Evolutionary conservation across 1,284 basidiomycete genomes (phyloP), one percentile per base, ranked within the genome.

Genomic region (Acaromyces ingoldii): DNA sequence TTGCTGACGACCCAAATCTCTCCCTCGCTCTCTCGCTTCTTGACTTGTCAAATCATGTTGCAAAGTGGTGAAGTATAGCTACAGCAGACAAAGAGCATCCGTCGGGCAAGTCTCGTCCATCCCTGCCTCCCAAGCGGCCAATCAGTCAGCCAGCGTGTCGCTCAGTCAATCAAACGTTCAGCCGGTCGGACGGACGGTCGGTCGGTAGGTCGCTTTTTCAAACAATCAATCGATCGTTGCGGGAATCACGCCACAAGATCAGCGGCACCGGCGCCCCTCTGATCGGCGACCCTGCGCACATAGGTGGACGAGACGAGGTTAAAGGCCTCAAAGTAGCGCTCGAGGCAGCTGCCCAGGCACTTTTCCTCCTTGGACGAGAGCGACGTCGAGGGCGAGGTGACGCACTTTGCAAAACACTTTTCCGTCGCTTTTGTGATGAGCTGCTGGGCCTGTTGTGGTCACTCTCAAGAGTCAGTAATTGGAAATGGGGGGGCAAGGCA

Each of bases 241-340:
- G n/a, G n/a, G n/a, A n/a, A n/a, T n/a, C n/a, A n/a, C n/a, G n/a
- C 39, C 39, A 17, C 13, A 17, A 9, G 11, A 13, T 11, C 42
- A 28, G 25, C 26, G 29, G 58, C 47, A 0, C 63, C 63, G 5
- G 63, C 58, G 17, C 60, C 62, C 17, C 70, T 52, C 55, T 69
- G 63, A 37, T 57, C 60, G 10, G 60, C 52, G 22, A 72, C 60
- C 26, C 65, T 54, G 28, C 60, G 49, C 28, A 70, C 66, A 40
- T 72, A 72, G 21, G 67, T 62, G 26, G 56, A 56, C 25, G 60
- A 63, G 40, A 72, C 65, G 44, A 69, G 57, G 63, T 71, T 73
- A 57, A 71, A 71, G 22, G 70, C 69, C 41, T 72, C 70, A 62
- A 72, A 72, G 57, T 72, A 72, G 37, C 70, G 58, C 53, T 72